Evolutionary conservation across 2,329 filamentous ascomycete genomes (phyloP).

Genomic region (Aspergillus sp.): DNA sequence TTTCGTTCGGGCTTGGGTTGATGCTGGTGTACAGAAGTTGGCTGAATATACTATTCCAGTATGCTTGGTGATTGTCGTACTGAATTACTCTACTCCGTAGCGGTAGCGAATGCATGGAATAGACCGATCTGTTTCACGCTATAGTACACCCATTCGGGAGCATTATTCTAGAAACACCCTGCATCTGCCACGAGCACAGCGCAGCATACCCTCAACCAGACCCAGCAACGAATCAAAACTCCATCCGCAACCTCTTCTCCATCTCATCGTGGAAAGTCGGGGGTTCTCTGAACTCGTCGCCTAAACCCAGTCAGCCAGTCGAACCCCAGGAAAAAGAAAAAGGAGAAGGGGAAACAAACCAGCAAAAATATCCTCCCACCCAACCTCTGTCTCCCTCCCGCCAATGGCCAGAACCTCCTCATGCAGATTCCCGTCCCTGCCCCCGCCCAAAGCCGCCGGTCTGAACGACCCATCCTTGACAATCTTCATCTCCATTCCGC

Average conservation of each 20-base stretch:
- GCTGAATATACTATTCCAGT: too few species aligned
- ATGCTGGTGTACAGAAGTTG: too few species aligned
- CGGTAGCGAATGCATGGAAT: too few species aligned
- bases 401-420: conserved; percentile 67
- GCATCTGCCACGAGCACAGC: too few species aligned
- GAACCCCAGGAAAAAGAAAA: conserved; percentile 5
- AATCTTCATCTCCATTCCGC: conserved; percentile 93
- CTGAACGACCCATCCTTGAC: conserved; percentile 65
- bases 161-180: too few species aligned
- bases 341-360: conserved; percentile 39
- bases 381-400: conserved; percentile 65
- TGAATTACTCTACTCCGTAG: too few species aligned
- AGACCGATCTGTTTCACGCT: too few species aligned
- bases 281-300: conserved; percentile 59
- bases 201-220: conserved; percentile 1
- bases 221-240: conserved; percentile 23
- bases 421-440: conserved; percentile 57
- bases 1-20: too few species aligned
- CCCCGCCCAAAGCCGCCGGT: conserved; percentile 58
- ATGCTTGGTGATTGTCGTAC: too few species aligned
- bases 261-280: conserved; percentile 83
- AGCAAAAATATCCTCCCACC: conserved; percentile 89
- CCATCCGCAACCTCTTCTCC: conserved; percentile 84
- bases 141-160: too few species aligned
- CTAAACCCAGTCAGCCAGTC: conserved; percentile 22